Conservation (phyloP, 768 basidiomycete species). For the Podaxis sp. region DNA sequence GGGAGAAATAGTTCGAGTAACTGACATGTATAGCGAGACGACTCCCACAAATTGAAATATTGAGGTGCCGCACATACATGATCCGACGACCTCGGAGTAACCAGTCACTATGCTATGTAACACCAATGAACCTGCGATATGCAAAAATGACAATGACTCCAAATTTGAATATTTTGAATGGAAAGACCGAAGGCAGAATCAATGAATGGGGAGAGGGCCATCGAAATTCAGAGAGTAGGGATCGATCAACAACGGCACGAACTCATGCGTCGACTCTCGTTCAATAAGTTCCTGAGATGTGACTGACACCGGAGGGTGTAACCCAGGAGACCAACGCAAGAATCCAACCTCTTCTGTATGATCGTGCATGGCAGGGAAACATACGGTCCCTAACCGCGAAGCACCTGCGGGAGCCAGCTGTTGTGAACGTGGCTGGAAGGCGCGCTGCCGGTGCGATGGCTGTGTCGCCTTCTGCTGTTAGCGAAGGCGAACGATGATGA, state of each 20-base stretch:
- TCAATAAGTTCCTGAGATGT: not conserved
- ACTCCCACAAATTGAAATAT: no score
- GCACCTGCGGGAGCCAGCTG: constrained; percentile 61
- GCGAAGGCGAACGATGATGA: constrained; percentile 16
- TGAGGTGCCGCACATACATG: no score
- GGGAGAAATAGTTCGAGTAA: not conserved
- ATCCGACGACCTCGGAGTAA: no score
- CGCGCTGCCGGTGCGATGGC: constrained; percentile 21
- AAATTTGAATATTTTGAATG: not conserved
- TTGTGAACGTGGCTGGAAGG: constrained; percentile 46
- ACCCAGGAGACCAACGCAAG: not conserved
- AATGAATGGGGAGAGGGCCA: not conserved
- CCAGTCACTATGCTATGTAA: no score
- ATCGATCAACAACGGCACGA: not conserved
- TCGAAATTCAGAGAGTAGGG: not conserved
- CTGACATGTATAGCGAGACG: no score
- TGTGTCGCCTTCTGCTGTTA: not conserved
- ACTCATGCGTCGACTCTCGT: not conserved
- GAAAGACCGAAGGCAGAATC: not conserved
- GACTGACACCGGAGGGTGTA: not conserved
- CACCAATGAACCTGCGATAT: no score
- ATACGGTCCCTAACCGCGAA: constrained; percentile 23
- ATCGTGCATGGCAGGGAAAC: not conserved
- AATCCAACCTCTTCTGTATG: not conserved
- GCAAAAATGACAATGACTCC: no score